These are phyloP conservation scores for Colletotrichum sp. DNA, from an alignment of 2,329 filamentous ascomycete species.

Conservation along the genomic window DNA sequence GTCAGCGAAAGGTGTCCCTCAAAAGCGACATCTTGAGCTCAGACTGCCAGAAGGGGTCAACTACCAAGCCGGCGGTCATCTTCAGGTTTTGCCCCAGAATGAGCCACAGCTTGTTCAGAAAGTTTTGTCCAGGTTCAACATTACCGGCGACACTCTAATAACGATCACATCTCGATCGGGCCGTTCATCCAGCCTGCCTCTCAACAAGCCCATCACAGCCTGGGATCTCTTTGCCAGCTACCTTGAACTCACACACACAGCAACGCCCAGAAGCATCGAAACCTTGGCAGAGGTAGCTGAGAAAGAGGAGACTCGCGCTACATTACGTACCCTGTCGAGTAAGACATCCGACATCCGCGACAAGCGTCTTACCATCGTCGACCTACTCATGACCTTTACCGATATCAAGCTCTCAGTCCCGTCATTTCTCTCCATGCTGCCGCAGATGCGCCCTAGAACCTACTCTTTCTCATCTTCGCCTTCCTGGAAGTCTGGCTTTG, in stretches of 20 bases:
- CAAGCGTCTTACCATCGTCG: neutral
- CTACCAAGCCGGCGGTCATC: neutral
- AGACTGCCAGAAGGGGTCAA: neutral
- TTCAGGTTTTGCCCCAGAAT: neutral
- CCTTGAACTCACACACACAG: neutral
- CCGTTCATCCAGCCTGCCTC: neutral
- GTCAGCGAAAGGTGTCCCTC: conserved; percentile 26
- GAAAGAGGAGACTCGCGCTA: neutral
- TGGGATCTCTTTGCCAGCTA: neutral
- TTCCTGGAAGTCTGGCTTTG: conserved; percentile 58
- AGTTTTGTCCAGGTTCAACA: neutral
- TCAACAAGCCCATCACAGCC: neutral
- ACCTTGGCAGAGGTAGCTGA: neutral
- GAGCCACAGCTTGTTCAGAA: neutral
- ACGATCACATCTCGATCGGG: neutral
- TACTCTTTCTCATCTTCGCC: conserved; percentile 77
- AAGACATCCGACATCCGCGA: neutral
- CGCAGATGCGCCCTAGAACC: neutral
- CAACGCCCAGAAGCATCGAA: neutral
- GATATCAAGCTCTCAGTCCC: neutral
- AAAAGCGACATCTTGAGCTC: neutral
- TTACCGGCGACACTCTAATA: neutral
- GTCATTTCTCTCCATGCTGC: neutral
- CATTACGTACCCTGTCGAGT: neutral
- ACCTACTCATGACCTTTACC: neutral